A percentile compares a stretch with the other conserved stretches of the same genome.
Evolutionary conservation across 768 basidiomycete species (phyloP).

Genomic region (Tylopilus vinaceipallidus): DNA sequence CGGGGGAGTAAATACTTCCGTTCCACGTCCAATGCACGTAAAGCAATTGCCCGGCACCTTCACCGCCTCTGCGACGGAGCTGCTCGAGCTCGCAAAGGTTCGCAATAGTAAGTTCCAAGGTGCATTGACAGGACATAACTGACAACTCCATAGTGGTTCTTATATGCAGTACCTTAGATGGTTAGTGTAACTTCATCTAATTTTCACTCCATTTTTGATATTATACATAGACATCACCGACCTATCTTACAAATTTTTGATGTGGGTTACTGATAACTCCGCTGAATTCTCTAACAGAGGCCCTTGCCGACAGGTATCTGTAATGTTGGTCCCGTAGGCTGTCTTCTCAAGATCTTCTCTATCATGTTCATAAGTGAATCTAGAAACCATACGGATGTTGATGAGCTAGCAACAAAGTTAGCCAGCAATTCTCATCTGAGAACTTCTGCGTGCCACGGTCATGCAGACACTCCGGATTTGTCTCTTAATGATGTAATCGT

Average conservation of each 20-base stretch:
- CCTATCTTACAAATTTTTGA: constrained; percentile 18
- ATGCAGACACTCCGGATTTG: constrained; percentile 15
- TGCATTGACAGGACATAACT: background rate
- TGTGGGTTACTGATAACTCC: constrained; percentile 13
- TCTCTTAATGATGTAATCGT: constrained; percentile 37
- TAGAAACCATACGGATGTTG: constrained; percentile 14
- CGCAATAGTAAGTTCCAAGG: constrained; percentile 20
- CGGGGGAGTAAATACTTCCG: constrained; percentile 11
- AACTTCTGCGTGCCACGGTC: constrained; percentile 12
- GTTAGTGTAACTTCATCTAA: background rate
- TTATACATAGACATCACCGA: constrained; percentile 15
- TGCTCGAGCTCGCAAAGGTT: constrained; percentile 19
- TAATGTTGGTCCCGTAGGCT: constrained; percentile 22
- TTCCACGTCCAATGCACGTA: background rate
- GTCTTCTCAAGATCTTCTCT: background rate
- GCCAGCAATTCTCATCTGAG: constrained; percentile 16
- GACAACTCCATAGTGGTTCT: constrained; percentile 18
- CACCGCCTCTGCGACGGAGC: constrained; percentile 6
- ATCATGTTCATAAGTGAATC: background rate
- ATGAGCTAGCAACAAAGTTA: constrained; percentile 16
- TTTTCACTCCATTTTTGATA: background rate
- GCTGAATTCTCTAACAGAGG: background rate
- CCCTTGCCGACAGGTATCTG: constrained; percentile 9
- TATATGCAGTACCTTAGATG: constrained; percentile 18
- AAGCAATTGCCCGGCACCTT: background rate